Evolutionary conservation across 163 green algal species (phyloP).

Genomic region (Scenedesmus sp.): DNA sequence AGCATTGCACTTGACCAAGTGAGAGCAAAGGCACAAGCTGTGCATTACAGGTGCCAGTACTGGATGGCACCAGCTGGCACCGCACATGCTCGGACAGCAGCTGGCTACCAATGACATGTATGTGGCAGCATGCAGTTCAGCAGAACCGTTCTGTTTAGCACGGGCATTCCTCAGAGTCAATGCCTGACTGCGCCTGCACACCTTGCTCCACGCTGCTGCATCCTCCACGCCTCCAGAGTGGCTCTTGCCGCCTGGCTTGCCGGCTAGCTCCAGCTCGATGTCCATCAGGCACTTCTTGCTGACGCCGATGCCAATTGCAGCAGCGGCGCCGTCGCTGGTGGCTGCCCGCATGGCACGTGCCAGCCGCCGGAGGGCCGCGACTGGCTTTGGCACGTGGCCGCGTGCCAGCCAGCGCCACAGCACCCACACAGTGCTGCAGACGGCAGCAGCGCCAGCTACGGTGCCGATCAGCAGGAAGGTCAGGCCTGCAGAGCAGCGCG

Average conservation of each 20-base stretch:
- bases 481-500: background rate
- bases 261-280: conserved; percentile 27
- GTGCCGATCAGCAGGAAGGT: conserved; percentile 9
- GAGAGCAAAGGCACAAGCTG: no score
- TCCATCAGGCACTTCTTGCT: conserved; percentile 39
- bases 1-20: no score
- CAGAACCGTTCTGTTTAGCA: no score
- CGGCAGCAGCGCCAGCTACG: background rate
- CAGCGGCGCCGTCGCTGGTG: background rate
- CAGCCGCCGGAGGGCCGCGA: background rate
- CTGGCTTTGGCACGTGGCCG: conserved; percentile 16
- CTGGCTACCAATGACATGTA: background rate
- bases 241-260: background rate
- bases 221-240: conserved; percentile 1
- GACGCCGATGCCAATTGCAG: background rate
- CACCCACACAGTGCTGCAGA: background rate
- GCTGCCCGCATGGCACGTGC: background rate
- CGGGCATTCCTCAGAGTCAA: no score
- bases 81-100: no score
- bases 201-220: conserved; percentile 30
- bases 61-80: background rate
- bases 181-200: background rate
- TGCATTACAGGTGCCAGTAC: no score
- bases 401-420: conserved; percentile 40
- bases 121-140: background rate